A percentile compares a stretch with the other conserved stretches of the same genome.
phyloP scores from a whole-genome alignment of 1,284 basidiomycete species.

The Erythrobasidium hasegawianum region DNA sequence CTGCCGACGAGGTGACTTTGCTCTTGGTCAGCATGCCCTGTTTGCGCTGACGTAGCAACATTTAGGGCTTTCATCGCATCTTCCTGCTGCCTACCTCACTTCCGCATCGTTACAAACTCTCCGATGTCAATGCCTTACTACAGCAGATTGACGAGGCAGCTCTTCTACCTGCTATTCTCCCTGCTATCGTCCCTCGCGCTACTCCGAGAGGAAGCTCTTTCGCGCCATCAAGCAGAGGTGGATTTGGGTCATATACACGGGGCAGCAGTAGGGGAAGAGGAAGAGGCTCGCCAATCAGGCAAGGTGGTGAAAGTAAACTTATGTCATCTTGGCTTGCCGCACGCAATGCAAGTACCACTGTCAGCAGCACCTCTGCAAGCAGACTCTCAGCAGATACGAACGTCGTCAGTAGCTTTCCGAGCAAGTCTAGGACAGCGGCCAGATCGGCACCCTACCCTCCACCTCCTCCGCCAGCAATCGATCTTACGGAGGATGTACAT shows the following conservation, averaged over 20 bases:
- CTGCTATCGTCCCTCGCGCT: not conserved
- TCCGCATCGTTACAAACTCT: constrained; percentile 23
- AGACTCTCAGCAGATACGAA: too few species aligned
- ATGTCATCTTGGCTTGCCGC: constrained; percentile 1
- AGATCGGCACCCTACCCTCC: too few species aligned
- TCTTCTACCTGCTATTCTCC: constrained; percentile 4
- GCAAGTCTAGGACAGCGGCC: too few species aligned
- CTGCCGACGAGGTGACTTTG: constrained; percentile 37
- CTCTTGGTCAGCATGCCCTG: too few species aligned
- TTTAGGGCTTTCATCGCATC: constrained; percentile 43
- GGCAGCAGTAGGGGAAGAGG: not conserved
- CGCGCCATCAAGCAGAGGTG: not conserved
- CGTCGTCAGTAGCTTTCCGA: too few species aligned
- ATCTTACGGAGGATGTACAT: too few species aligned
- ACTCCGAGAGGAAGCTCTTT: not conserved
- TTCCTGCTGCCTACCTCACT: constrained; percentile 38
- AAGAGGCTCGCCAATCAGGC: not conserved
- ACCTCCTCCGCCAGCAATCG: too few species aligned
- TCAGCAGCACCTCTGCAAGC: not conserved
- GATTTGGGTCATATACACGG: not conserved
- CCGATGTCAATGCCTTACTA: constrained; percentile 21
- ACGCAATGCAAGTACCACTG: not conserved
- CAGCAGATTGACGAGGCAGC: constrained; percentile 5
- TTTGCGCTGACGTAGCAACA: too few species aligned
- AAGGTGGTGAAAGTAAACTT: not conserved